phyloP scores from a whole-genome alignment of 1,284 basidiomycete genomes.

The Moniliella sp. region DNA sequence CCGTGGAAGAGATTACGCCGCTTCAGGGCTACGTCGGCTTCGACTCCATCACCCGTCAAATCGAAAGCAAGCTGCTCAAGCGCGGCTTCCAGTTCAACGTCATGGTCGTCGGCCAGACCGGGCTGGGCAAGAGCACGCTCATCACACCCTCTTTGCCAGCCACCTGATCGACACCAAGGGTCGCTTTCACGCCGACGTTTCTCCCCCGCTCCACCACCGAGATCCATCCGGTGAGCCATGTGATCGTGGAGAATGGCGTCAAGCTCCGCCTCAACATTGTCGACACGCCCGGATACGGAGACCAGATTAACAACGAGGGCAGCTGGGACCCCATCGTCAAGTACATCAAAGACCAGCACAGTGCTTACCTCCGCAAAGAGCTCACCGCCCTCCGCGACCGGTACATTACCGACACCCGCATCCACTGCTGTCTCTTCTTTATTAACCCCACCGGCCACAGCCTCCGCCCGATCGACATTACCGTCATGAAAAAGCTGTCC shows the following conservation, averaged over 20 bases:
- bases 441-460: slow-evolving; percentile 42
- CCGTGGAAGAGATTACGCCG: slow-evolving; percentile 9
- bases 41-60: slow-evolving; percentile 64
- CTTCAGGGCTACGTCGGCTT: slow-evolving; percentile 35
- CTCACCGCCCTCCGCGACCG: slow-evolving; percentile 94
- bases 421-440: slow-evolving; percentile 94
- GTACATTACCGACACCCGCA: slow-evolving; percentile 89
- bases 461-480: slow-evolving; percentile 54
- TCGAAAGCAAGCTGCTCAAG: slow-evolving; percentile 96
- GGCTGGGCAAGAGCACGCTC: slow-evolving; percentile 88
- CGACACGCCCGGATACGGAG: slow-evolving; percentile 93
- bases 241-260: slow-evolving; percentile 87
- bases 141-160: slow-evolving; percentile 94
- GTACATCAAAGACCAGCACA: slow-evolving; percentile 98
- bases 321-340: slow-evolving; percentile 98
- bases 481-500: slow-evolving; percentile 92
- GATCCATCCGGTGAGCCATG: slow-evolving; percentile 83
- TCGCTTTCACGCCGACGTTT: slow-evolving; percentile 62
- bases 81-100: slow-evolving; percentile 91
- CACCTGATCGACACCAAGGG: slow-evolving; percentile 96
- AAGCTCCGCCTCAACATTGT: slow-evolving; percentile 87
- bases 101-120: slow-evolving; percentile 58
- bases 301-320: slow-evolving; percentile 86
- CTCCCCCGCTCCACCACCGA: slow-evolving; percentile 81
- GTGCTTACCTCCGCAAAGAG: slow-evolving; percentile 92